Conservation (phyloP, 2,329 filamentous ascomycete species). For the Fusarium lateritium region DNA sequence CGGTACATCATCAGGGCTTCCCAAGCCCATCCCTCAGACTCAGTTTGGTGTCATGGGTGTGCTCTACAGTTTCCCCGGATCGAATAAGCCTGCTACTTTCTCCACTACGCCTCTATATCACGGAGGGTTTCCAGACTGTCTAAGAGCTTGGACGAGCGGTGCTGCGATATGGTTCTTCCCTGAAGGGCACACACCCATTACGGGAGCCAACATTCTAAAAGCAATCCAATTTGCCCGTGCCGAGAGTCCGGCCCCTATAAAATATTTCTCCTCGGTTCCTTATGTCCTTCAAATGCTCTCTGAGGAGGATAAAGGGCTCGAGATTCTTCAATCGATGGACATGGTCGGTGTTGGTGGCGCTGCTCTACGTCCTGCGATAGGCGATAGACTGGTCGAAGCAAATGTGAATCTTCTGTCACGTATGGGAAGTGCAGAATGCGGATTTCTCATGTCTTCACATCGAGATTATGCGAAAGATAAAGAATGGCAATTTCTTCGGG, state of each 20-base stretch:
- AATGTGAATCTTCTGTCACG: constrained; percentile 72
- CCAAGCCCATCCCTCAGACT: constrained; percentile 73
- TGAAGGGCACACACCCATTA: constrained; percentile 68
- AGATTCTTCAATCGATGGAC: constrained; percentile 65
- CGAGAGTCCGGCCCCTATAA: constrained; percentile 52
- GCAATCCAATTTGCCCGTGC: constrained; percentile 60
- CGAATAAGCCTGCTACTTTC: constrained; percentile 65
- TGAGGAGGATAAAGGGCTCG: constrained; percentile 58
- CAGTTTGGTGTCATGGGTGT: constrained; percentile 69
- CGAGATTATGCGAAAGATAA: constrained; percentile 67
- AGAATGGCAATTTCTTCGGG: constrained; percentile 74
- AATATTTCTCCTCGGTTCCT: constrained; percentile 74
- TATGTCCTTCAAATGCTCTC: constrained; percentile 70
- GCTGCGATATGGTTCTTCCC: constrained; percentile 75
- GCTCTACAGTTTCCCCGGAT: constrained; percentile 62
- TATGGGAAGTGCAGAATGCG: constrained; percentile 77
- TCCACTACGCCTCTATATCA: constrained; percentile 77
- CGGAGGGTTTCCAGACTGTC: constrained; percentile 74
- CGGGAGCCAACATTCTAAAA: constrained; percentile 65
- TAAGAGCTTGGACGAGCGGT: constrained; percentile 73
- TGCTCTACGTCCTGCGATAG: constrained; percentile 66
- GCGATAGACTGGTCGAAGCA: constrained; percentile 65
- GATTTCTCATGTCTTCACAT: constrained; percentile 75
- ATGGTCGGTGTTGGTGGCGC: constrained; percentile 76
- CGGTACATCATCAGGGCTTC: constrained; percentile 74